A percentile compares a stretch with the other conserved stretches of the same genome.
Conservation (phyloP, 495 filamentous ascomycete species). For the Mytilinidion resinicola region DNA sequence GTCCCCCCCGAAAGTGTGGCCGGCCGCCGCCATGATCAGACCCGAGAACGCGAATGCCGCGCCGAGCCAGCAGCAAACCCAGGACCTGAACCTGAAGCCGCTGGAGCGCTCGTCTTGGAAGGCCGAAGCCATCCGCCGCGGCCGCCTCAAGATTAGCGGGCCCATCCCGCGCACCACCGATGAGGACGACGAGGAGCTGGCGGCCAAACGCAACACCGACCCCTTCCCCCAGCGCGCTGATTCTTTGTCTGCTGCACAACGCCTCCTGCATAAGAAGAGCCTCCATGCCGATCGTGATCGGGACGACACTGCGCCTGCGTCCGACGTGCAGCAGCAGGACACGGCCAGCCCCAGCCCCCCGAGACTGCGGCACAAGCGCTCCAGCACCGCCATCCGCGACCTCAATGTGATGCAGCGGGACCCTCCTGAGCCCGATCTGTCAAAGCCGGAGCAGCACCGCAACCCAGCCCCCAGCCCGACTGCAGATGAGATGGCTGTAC, state of each 20-base stretch:
- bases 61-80: slow-evolving; percentile 11
- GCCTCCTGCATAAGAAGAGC: neutral
- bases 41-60: slow-evolving; percentile 11
- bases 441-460: slow-evolving; percentile 3
- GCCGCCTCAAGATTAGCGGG: slow-evolving; percentile 31
- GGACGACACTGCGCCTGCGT: neutral
- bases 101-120: slow-evolving; percentile 25
- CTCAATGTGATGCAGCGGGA: slow-evolving; percentile 9
- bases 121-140: slow-evolving; percentile 33
- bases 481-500: slow-evolving; percentile 6
- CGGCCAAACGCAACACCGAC: slow-evolving; percentile 14
- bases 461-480: slow-evolving; percentile 23
- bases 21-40: slow-evolving; percentile 19
- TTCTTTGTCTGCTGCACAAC: neutral
- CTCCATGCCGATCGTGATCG: neutral
- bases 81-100: no score
- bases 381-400: slow-evolving; percentile 4
- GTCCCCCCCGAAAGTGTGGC: neutral
- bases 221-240: neutral
- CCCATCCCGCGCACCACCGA: slow-evolving; percentile 31
- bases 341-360: neutral
- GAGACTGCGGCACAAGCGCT: slow-evolving; percentile 10
- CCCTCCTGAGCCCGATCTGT: neutral
- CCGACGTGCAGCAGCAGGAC: neutral
- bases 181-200: slow-evolving; percentile 15